phyloP scores from a whole-genome alignment of 1,284 basidiomycete genomes.

The Entoloma clypeatum region DNA sequence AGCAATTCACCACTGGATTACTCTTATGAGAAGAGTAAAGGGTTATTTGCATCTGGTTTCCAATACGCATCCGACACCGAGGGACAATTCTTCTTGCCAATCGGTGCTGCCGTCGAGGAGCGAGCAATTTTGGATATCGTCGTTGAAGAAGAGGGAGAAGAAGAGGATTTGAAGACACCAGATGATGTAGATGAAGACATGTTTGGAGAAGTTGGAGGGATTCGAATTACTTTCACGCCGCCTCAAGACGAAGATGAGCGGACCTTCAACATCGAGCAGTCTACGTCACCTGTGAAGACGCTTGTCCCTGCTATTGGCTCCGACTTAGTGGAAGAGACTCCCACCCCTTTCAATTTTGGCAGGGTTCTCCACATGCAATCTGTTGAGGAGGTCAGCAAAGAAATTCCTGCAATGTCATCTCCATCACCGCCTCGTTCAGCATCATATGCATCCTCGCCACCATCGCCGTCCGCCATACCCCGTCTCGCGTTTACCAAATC shows the following conservation, averaged over 20 bases:
- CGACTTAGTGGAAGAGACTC: conserved; percentile 28
- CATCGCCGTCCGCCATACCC: conserved; percentile 52
- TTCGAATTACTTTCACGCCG: conserved; percentile 65
- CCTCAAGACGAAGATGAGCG: conserved; percentile 36
- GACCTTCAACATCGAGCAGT: conserved; percentile 15
- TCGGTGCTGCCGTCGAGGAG: conserved; percentile 47
- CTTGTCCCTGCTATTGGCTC: conserved; percentile 15
- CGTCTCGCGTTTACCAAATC: conserved; percentile 26
- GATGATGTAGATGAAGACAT: conserved; percentile 36
- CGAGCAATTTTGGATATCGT: conserved; percentile 38
- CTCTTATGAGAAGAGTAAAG: conserved; percentile 53
- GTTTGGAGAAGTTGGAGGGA: conserved; percentile 52
- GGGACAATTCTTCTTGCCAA: conserved; percentile 38
- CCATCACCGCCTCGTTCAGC: conserved; percentile 21
- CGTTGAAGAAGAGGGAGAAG: conserved; percentile 44
- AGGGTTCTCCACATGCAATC: conserved; percentile 23
- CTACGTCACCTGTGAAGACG: conserved; percentile 13
- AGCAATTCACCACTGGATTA: conserved; percentile 32
- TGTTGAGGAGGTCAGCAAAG: background rate
- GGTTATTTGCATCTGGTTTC: conserved; percentile 51
- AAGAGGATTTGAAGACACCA: conserved; percentile 27
- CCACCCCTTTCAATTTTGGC: conserved; percentile 37
- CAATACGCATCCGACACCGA: conserved; percentile 31
- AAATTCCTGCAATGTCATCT: conserved; percentile 6
- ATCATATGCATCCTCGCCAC: conserved; percentile 23